These are phyloP conservation scores for Cicer chorassanicum DNA, from an alignment of 306 rosid species.

Conservation along the genomic window DNA sequence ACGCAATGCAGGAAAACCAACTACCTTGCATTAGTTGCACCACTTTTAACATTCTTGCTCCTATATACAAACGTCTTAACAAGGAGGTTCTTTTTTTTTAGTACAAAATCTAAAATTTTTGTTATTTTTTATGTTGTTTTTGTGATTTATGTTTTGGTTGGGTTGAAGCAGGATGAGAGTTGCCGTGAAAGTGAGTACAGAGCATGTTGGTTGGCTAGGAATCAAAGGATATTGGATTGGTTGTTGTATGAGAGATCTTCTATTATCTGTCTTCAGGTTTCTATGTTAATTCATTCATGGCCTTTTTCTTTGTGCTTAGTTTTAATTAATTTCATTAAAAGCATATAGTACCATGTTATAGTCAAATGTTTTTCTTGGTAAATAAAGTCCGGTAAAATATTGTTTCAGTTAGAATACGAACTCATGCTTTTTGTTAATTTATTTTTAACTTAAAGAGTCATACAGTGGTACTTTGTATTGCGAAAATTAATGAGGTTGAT, in stretches of 20 bases:
- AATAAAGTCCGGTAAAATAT: too few relatives aligned
- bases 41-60: constrained; percentile 92
- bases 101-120: constrained; percentile 20
- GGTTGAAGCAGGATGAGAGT: constrained; percentile 61
- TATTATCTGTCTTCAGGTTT: constrained; percentile 95
- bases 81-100: constrained; percentile 58
- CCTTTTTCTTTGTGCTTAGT: neutral
- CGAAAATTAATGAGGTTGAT: neutral
- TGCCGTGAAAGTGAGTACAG: constrained; percentile 79
- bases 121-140: neutral
- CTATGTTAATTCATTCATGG: constrained; percentile 7
- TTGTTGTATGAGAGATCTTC: constrained; percentile 82
- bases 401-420: too few relatives aligned
- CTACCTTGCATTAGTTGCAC: constrained; percentile 86
- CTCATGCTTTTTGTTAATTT: too few relatives aligned
- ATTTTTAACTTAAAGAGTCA: too few relatives aligned
- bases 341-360: neutral
- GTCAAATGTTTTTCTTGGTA: neutral
- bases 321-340: constrained; percentile 2
- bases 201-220: constrained; percentile 75
- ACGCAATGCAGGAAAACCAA: constrained; percentile 68
- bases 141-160: constrained; percentile 24
- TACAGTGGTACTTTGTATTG: too few relatives aligned
- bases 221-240: constrained; percentile 77
- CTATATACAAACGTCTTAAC: constrained; percentile 87